phyloP scores from a whole-genome alignment of 2,329 filamentous ascomycete species.

The Chaetomium sp. region DNA sequence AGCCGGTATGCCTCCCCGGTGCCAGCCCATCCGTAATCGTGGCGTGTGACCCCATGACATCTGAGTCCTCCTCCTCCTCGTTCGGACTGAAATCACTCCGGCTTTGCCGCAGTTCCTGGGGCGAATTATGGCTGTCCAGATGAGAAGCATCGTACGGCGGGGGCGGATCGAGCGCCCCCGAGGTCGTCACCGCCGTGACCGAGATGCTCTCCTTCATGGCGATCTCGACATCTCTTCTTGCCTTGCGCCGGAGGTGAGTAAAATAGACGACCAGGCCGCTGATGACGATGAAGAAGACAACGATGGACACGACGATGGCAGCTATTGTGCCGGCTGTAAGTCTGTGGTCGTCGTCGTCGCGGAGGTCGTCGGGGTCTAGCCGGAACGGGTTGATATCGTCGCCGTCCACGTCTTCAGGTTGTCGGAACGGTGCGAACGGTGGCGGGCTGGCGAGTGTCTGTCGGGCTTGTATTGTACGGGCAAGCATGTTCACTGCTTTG shows the following conservation, averaged over 20 bases:
- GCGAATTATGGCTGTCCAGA: neutral
- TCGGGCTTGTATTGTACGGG: neutral
- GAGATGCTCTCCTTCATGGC: constrained; percentile 17
- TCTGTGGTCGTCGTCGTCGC: neutral
- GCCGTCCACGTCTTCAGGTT: neutral
- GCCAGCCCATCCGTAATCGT: constrained; percentile 25
- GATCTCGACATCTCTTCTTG: neutral
- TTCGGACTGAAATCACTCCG: neutral
- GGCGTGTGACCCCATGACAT: constrained; percentile 17
- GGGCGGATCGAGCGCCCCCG: constrained; percentile 19
- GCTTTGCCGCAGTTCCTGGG: neutral
- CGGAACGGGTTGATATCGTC: neutral
- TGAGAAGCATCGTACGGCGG: constrained; percentile 25
- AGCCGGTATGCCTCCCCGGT: constrained; percentile 9
- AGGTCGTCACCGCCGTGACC: neutral
- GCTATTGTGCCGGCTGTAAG: constrained; percentile 13
- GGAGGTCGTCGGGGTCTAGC: neutral
- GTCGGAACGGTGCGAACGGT: neutral
- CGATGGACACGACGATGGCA: constrained; percentile 16
- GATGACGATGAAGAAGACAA: constrained; percentile 14
- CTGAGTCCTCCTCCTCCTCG: constrained; percentile 14
- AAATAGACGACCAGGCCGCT: constrained; percentile 9
- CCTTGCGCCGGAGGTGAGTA: neutral
- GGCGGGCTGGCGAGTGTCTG: neutral
- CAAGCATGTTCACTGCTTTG: neutral